Evolutionary conservation across 2,329 filamentous ascomycete species (phyloP).

Genomic region (Fusarium fujikuroi): DNA sequence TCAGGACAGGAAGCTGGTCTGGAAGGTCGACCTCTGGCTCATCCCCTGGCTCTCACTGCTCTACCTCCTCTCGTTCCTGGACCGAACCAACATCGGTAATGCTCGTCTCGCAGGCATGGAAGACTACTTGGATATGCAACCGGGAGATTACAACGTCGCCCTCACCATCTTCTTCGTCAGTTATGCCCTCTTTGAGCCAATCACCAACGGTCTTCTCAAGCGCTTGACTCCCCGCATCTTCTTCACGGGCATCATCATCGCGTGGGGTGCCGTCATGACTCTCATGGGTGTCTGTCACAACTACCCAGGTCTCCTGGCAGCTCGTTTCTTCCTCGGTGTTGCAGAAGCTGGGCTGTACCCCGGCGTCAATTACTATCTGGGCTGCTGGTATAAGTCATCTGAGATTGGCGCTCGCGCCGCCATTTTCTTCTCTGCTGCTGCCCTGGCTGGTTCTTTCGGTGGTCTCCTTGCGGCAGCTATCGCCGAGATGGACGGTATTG

Average conservation of each 20-base stretch:
- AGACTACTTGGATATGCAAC: slow-evolving; percentile 19
- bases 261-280: slow-evolving; percentile 59
- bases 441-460: slow-evolving; percentile 78
- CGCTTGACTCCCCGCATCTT: slow-evolving; percentile 69
- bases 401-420: slow-evolving; percentile 78
- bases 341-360: slow-evolving; percentile 74
- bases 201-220: slow-evolving; percentile 75
- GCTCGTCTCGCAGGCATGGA: slow-evolving; percentile 51
- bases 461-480: slow-evolving; percentile 77
- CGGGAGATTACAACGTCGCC: slow-evolving; percentile 65
- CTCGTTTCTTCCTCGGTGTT: slow-evolving; percentile 70
- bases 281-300: slow-evolving; percentile 60
- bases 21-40: slow-evolving; percentile 66
- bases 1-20: slow-evolving; percentile 61
- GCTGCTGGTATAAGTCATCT: slow-evolving; percentile 80
- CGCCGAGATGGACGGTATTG: slow-evolving; percentile 70
- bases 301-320: slow-evolving; percentile 56
- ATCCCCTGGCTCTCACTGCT: slow-evolving; percentile 69
- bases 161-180: slow-evolving; percentile 76
- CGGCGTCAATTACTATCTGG: slow-evolving; percentile 74
- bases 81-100: slow-evolving; percentile 60
- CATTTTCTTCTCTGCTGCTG: slow-evolving; percentile 83
- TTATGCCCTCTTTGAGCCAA: slow-evolving; percentile 71
- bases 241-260: slow-evolving; percentile 73
- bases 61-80: slow-evolving; percentile 63